A percentile compares a stretch with the other conserved stretches of the same genome.
phyloP scores from a whole-genome alignment of 805 yeast species.

The Wickerhamomyces chaumierensis region DNA sequence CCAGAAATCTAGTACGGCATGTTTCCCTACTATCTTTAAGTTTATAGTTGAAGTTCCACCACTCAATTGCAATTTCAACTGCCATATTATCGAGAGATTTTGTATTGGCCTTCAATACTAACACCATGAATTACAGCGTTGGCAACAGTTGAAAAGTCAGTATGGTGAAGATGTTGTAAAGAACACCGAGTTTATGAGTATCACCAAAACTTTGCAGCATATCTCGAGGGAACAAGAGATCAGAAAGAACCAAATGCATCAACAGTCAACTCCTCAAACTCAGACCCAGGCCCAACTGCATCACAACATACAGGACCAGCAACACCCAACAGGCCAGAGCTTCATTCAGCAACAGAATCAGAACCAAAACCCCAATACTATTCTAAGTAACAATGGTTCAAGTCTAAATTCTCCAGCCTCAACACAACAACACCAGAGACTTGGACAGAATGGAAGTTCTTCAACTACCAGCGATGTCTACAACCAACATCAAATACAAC shows the following conservation, averaged over 20 bases:
- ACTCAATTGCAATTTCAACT: too few relatives aligned
- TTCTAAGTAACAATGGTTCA: too few relatives aligned
- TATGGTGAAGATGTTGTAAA: conserved; percentile 42
- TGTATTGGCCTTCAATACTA: too few relatives aligned
- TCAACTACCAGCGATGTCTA: not conserved
- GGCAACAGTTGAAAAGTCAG: conserved; percentile 44
- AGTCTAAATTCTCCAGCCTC: not conserved
- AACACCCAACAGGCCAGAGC: not conserved
- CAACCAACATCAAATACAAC: not conserved
- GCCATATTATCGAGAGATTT: too few relatives aligned
- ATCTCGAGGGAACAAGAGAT: conserved; percentile 28
- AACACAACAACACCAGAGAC: not conserved
- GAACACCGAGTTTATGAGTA: conserved; percentile 47
- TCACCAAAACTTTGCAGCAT: conserved; percentile 38
- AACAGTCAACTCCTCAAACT: too few relatives aligned
- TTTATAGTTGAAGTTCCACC: too few relatives aligned
- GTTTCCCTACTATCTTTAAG: too few relatives aligned
- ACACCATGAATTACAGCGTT: conserved; percentile 26
- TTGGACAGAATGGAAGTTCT: not conserved
- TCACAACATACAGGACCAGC: not conserved
- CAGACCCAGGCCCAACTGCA: too few relatives aligned
- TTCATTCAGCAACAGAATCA: not conserved
- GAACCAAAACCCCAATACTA: not conserved
- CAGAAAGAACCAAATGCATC: conserved; percentile 18
- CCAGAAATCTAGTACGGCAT: too few relatives aligned